phyloP scores from a whole-genome alignment of 148 eudicot species.

The Diospyros kaki region DNA sequence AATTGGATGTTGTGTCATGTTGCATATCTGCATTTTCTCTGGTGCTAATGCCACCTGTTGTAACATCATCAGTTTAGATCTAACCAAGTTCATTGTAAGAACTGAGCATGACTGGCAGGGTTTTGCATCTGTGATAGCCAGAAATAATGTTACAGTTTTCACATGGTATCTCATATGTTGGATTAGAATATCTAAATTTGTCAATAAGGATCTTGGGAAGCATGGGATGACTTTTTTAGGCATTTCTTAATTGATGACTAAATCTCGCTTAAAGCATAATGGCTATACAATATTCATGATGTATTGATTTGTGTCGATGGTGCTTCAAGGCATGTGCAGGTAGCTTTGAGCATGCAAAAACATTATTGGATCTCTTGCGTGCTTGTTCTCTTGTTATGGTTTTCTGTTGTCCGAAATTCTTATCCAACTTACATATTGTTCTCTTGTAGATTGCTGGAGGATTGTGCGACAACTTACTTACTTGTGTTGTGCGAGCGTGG shows the following conservation, averaged over 20 bases:
- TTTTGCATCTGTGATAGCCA: not conserved
- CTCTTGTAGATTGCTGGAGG: conserved; percentile 82
- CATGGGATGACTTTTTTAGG: no score
- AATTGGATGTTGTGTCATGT: not conserved
- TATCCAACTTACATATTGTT: not conserved
- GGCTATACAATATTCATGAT: not conserved
- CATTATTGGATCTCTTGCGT: not conserved
- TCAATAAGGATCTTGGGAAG: no score
- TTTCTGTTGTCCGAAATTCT: not conserved
- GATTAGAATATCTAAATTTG: no score
- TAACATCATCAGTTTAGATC: not conserved
- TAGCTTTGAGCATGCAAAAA: not conserved
- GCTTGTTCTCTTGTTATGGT: not conserved
- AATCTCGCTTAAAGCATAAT: not conserved
- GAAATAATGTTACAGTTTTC: not conserved
- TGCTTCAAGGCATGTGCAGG: not conserved
- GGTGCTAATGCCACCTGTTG: not conserved
- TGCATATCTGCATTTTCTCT: not conserved
- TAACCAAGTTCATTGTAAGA: not conserved
- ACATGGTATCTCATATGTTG: no score
- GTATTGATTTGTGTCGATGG: not conserved
- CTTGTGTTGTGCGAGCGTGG: conserved; percentile 91
- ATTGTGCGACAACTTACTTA: conserved; percentile 85
- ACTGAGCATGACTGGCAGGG: not conserved
- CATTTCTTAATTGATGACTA: not conserved